Conservation (phyloP, 2,329 filamentous ascomycete genomes). For the Aspergillus fischeri region DNA sequence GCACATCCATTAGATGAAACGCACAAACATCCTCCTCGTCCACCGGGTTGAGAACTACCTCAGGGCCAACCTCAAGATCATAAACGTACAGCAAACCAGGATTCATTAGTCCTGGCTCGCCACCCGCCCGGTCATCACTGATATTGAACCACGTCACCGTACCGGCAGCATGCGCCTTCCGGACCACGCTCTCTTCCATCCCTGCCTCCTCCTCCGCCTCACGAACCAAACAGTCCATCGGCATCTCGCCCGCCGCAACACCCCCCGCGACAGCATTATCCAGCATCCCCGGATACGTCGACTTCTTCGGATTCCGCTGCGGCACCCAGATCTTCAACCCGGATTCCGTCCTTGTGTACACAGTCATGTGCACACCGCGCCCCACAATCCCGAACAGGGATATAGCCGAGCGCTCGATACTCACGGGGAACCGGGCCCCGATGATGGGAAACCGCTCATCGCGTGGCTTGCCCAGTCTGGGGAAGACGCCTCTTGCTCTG, state of each 20-base stretch:
- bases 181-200: not conserved
- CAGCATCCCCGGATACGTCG: slow-evolving; percentile 1
- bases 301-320: slow-evolving; percentile 3
- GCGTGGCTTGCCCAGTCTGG: not conserved
- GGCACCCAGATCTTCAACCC: slow-evolving; percentile 7
- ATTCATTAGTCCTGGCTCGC: slow-evolving; percentile 6
- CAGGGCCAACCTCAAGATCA: slow-evolving; percentile 3
- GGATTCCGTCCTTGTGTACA: not conserved
- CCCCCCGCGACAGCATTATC: slow-evolving; percentile 10
- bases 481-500: slow-evolving; percentile 1
- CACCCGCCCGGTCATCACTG: slow-evolving; percentile 4
- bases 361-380: slow-evolving; percentile 8
- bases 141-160: slow-evolving; percentile 7
- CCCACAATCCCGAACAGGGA: slow-evolving; percentile 6
- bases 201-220: slow-evolving; percentile 8
- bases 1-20: slow-evolving; percentile 3
- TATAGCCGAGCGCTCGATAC: slow-evolving; percentile 4
- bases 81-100: slow-evolving; percentile 8
- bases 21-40: slow-evolving; percentile 3
- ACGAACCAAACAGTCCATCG: slow-evolving; percentile 7
- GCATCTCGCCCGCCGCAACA: slow-evolving; percentile 6
- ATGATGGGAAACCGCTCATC: slow-evolving; percentile 7
- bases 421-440: slow-evolving; percentile 3
- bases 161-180: slow-evolving; percentile 1
- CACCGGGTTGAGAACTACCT: slow-evolving; percentile 2